Conservation (phyloP, 208 protist species). For the Polymyxa betae region DNA sequence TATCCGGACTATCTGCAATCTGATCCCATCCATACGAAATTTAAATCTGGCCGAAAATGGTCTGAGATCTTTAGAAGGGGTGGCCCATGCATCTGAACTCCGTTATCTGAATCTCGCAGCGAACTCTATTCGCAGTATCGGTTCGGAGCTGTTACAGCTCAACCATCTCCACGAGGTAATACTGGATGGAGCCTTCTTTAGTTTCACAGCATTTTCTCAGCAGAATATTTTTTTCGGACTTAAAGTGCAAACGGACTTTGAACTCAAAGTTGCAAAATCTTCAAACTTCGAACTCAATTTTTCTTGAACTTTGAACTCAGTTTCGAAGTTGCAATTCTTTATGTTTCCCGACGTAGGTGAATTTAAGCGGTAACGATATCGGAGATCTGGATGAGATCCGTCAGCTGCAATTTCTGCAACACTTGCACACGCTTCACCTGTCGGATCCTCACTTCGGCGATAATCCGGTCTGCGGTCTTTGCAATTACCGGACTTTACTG, state of each 20-base stretch:
- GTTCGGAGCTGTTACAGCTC: neutral
- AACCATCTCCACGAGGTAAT: too few species aligned
- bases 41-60: slow-evolving; percentile 9
- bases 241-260: too few species aligned
- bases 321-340: too few species aligned
- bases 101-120: neutral
- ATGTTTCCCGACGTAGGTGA: slow-evolving; percentile 84
- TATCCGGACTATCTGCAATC: slow-evolving; percentile 55
- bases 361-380: slow-evolving; percentile 83
- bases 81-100: neutral
- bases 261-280: too few species aligned
- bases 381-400: slow-evolving; percentile 82
- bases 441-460: slow-evolving; percentile 85
- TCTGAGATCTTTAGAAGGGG: neutral
- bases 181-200: too few species aligned
- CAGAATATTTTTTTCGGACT: too few species aligned
- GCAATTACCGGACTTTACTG: slow-evolving; percentile 88
- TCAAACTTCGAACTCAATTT: too few species aligned
- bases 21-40: slow-evolving; percentile 2
- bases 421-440: slow-evolving; percentile 79
- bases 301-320: too few species aligned
- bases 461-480: slow-evolving; percentile 85
- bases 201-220: too few species aligned
- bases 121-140: neutral
- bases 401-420: slow-evolving; percentile 76